phyloP scores from a whole-genome alignment of 805 yeast genomes.

The Priceomyces carsonii region DNA sequence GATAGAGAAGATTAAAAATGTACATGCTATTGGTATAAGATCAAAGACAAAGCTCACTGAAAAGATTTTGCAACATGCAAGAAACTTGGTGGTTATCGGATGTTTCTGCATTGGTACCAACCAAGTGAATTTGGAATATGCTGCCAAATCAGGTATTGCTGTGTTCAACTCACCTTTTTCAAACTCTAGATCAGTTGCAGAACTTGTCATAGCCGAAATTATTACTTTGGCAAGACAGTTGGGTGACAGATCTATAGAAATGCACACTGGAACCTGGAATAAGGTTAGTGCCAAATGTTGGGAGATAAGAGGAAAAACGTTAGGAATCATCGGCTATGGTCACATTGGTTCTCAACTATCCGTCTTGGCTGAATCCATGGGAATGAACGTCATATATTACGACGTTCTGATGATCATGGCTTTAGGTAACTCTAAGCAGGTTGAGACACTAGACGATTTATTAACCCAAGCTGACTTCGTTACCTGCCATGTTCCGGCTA shows the following conservation, averaged over 20 bases:
- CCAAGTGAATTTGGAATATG: constrained; percentile 91
- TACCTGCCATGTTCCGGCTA: constrained; percentile 91
- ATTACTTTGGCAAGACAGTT: constrained; percentile 93
- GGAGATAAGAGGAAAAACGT: constrained; percentile 98
- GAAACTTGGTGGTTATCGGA: constrained; percentile 86
- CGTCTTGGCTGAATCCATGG: constrained; percentile 95
- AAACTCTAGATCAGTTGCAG: constrained; percentile 98
- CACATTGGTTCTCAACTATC: constrained; percentile 97
- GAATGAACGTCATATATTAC: constrained; percentile 93
- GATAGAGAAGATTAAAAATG: constrained; percentile 89
- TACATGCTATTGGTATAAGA: constrained; percentile 97
- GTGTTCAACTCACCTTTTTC: constrained; percentile 99
- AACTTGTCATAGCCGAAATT: constrained; percentile 92
- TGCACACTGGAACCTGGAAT: constrained; percentile 98
- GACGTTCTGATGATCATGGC: constrained; percentile 94
- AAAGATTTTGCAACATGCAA: constrained; percentile 79
- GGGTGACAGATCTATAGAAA: constrained; percentile 93
- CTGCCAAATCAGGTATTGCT: constrained; percentile 91
- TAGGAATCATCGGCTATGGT: constrained; percentile 97
- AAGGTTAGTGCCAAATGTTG: constrained; percentile 93
- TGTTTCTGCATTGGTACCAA: constrained; percentile 99
- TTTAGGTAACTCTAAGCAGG: constrained; percentile 95
- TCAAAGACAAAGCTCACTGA: constrained; percentile 90
- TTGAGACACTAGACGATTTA: constrained; percentile 78
- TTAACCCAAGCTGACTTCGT: constrained; percentile 83